A percentile compares a stretch with the other conserved stretches of the same genome.
These are phyloP conservation scores for Nitzschia inconspicua DNA, from an alignment of 108 stramenopile species.

Conservation along the genomic window DNA sequence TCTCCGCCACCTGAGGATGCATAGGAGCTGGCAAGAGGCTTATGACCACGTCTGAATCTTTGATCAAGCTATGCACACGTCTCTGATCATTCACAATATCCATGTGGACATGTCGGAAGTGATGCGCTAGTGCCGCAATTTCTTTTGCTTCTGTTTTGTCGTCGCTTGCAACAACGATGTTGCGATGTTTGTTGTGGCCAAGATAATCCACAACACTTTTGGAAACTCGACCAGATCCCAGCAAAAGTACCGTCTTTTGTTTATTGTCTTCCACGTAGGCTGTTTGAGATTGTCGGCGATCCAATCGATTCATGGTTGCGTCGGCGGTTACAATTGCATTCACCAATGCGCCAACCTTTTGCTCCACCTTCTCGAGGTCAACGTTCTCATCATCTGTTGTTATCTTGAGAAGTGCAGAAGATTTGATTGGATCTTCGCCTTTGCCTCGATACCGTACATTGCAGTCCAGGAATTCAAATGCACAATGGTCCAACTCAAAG, in stretches of 20 bases:
- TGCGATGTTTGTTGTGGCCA: conserved; percentile 34
- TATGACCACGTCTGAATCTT: conserved; percentile 70
- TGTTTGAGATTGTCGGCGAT: not conserved
- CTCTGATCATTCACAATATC: conserved; percentile 39
- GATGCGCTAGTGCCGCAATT: conserved; percentile 36
- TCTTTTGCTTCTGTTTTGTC: conserved; percentile 53
- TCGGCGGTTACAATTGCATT: conserved; percentile 49
- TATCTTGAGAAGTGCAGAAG: conserved; percentile 40
- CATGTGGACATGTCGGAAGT: conserved; percentile 38
- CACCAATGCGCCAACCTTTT: conserved; percentile 44
- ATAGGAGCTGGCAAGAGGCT: conserved; percentile 81
- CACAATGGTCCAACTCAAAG: conserved; percentile 56
- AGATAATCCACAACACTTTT: conserved; percentile 63
- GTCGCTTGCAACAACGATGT: conserved; percentile 58
- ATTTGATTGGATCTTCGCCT: conserved; percentile 18
- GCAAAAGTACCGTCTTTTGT: conserved; percentile 59
- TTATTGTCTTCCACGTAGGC: conserved; percentile 26
- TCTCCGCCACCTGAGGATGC: conserved; percentile 65
- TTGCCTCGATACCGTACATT: conserved; percentile 22
- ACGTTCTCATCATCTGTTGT: conserved; percentile 28
- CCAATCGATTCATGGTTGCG: conserved; percentile 44
- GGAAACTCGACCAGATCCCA: conserved; percentile 82
- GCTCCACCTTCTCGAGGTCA: conserved; percentile 31
- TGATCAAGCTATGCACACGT: conserved; percentile 43
- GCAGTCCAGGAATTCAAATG: conserved; percentile 61